Evolutionary conservation across 495 filamentous ascomycete species (phyloP), one percentile per base, ranked within the genome.

Genomic region (Aspergillus avenaceus): DNA sequence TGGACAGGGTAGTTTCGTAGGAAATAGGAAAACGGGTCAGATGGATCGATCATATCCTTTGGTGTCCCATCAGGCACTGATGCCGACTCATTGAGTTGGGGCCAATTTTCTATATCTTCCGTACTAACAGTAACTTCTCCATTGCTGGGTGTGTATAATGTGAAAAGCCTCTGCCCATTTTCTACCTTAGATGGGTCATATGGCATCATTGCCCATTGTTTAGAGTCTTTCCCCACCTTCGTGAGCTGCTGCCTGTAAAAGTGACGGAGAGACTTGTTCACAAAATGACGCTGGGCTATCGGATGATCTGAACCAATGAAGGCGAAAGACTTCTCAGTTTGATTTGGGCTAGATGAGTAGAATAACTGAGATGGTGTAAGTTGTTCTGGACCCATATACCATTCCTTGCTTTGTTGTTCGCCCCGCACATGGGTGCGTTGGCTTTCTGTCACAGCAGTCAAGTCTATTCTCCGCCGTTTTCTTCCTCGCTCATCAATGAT

Each of bases 1-100:
- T 55, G 27, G 37, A 44, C 64, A 14, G 69, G 68, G 55, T 81
- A 78, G 38, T 76, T 81, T 11, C 74, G 41, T 3, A 83, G 50
- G 23, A 71, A 66, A 40, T 48, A 45, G 9, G 54, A 37, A 23
- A 46, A 60, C 2, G 50, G 40, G 25, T 56, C 56, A 16, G 49
- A 28, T 0, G 28, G 34, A 2, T 54, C 32, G 4, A 40, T 21
- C 2, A 12, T 29, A n/a, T 42, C 24, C 16, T 11, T 42, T 4
- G 38, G 19, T 3, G 6, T 5, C 5, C 5, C 29, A 6, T 29
- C 19, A 29, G 22, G 13, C 21, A 8, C 6, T 13, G 23, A 2
- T 25, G n/a, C 13, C 14, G 25, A 25, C 9, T 47, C 19, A 29
- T 18, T 11, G 0, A 65, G 36, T 37, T 60, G 52, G 6, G 59